These are phyloP conservation scores for Solanum virginianum DNA, from an alignment of 257 asterid species.

Conservation along the genomic window DNA sequence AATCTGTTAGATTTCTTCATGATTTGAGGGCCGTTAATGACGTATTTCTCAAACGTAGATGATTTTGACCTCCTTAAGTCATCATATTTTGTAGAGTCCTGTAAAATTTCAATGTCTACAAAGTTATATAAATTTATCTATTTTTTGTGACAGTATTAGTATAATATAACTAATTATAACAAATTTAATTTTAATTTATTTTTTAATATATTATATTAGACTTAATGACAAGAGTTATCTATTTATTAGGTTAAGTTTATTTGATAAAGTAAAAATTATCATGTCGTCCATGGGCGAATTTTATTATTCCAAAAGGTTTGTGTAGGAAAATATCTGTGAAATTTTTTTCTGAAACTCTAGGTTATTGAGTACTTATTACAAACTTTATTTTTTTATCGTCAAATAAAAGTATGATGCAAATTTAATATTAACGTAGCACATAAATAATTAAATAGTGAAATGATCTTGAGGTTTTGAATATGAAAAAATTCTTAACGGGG, in stretches of 20 bases:
- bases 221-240: neutral
- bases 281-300: too few species aligned
- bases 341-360: neutral
- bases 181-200: neutral
- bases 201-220: neutral
- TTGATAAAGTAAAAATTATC: neutral
- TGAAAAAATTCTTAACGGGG: too few species aligned
- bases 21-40: too few species aligned
- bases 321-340: neutral
- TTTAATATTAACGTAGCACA: neutral
- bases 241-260: neutral
- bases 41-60: too few species aligned
- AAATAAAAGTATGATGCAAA: neutral
- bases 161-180: neutral
- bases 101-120: too few species aligned
- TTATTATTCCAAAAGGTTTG: neutral
- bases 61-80: too few species aligned
- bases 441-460: neutral
- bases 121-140: neutral
- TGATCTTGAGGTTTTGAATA: too few species aligned
- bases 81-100: too few species aligned
- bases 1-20: too few species aligned
- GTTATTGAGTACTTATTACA: neutral
- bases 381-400: neutral
- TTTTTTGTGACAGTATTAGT: neutral